Evolutionary conservation across 2,329 filamentous ascomycete genomes (phyloP).

Genomic region (Sclerotinia spermophila): DNA sequence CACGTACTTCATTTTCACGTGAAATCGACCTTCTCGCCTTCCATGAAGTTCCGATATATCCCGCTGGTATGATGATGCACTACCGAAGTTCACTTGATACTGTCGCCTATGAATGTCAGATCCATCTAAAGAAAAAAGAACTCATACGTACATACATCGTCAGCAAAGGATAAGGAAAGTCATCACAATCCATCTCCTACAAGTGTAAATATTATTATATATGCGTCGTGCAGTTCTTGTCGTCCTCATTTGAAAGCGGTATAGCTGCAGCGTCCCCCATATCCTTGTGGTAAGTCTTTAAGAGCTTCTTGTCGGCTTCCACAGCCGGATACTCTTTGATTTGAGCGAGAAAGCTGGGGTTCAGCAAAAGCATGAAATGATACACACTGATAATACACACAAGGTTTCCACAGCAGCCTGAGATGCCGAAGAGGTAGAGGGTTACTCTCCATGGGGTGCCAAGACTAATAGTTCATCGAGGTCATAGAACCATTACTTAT

Average conservation of each 20-base stretch:
- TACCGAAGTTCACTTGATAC: not conserved
- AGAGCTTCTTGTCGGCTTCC: constrained; percentile 61
- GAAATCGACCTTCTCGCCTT: not conserved
- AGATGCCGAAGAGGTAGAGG: too few relatives aligned
- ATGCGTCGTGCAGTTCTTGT: constrained; percentile 51
- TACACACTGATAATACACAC: too few relatives aligned
- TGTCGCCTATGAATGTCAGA: not conserved
- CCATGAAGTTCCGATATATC: not conserved
- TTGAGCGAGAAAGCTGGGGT: not conserved
- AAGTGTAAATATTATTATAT: not conserved
- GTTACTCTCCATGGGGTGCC: too few relatives aligned
- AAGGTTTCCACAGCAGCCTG: too few relatives aligned
- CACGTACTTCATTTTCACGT: not conserved
- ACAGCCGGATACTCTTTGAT: constrained; percentile 60
- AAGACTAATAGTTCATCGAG: too few relatives aligned
- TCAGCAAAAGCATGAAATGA: not conserved
- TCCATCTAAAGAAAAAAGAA: not conserved
- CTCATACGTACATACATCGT: not conserved
- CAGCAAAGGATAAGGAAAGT: not conserved
- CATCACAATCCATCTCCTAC: not conserved
- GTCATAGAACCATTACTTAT: too few relatives aligned
- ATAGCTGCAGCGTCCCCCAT: constrained; percentile 75
- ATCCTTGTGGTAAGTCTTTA: constrained; percentile 81
- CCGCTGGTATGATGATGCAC: not conserved
- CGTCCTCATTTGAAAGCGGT: constrained; percentile 93